Evolutionary conservation across 129 eudicot genomes (phyloP), one percentile per base, ranked within the genome.

Genomic region (Smallanthus sonchifolius): DNA sequence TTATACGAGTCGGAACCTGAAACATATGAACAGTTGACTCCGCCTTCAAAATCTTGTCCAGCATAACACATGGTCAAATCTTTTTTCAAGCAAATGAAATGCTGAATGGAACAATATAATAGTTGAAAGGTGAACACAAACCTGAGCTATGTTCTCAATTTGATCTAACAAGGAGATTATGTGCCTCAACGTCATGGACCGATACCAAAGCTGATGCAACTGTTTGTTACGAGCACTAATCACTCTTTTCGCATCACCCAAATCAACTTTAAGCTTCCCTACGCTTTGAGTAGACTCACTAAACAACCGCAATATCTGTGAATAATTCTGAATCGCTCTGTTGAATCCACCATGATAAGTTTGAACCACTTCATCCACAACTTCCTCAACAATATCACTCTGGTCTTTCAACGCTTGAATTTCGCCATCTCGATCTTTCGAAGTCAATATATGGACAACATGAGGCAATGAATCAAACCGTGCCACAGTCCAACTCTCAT

Each of bases 361-460:
- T 80, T 95, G 99, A 73, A 95, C 99, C 60, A 95, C 99, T 85
- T 91, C 99, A 77, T 95, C 94, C 67, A 95, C 99, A 78, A 91
- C 96, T 70, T 95, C 97, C 86, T 95, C 99, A 35, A 95, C 83
- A 64, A 91, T 84, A 64, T 95, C 96, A 78, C 96, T 95, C 74
- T 95, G 96, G 72, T 88, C 97, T 89, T 91, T 95, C 80, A 95
- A 78, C 62, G 84, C 73, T 60, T 80, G 87, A 4, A 88, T 87
- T 70, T 88, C 99, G 13, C 83, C 85, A 76, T 94, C 98, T 37
- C 98, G 91, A n/a, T 95, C 97, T 95, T 95, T 88, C 6, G 99
- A 91, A 38, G 97, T 95, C 80, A 95, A 80, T 17, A 95, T 88
- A 69, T 83, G 99, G 37, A 95, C 99, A 71, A 95, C 99, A 74